phyloP scores from a whole-genome alignment of 2,329 filamentous ascomycete species.

The Achaetomium macrosporum region DNA sequence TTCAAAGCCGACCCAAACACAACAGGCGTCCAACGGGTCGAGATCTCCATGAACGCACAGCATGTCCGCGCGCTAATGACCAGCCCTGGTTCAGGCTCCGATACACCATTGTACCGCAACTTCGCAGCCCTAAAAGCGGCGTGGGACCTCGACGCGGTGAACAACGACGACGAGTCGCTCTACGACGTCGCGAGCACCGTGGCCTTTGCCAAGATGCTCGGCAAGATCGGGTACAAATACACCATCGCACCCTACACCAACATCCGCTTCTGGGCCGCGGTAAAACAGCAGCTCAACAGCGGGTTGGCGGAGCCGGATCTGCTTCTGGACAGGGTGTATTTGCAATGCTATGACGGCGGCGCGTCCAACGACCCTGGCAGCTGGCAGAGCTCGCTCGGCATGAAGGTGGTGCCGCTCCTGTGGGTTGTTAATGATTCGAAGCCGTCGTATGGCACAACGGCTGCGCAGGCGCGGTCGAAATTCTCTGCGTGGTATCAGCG shows the following conservation, averaged over 20 bases:
- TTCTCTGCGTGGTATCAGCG: slow-evolving; percentile 32
- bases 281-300: slow-evolving; percentile 30
- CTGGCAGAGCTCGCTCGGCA: slow-evolving; percentile 34
- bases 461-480: slow-evolving; percentile 31
- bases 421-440: slow-evolving; percentile 45
- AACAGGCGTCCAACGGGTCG: slow-evolving; percentile 34
- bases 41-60: slow-evolving; percentile 40
- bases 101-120: slow-evolving; percentile 35
- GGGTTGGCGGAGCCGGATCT: slow-evolving; percentile 15
- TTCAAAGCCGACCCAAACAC: slow-evolving; percentile 31
- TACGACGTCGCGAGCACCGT: slow-evolving; percentile 40
- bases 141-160: slow-evolving; percentile 41
- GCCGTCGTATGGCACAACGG: slow-evolving; percentile 34
- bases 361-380: slow-evolving; percentile 35
- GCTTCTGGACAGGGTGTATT: slow-evolving; percentile 28
- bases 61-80: slow-evolving; percentile 36
- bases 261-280: slow-evolving; percentile 32
- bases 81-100: slow-evolving; percentile 29
- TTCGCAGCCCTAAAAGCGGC: slow-evolving; percentile 36
- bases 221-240: slow-evolving; percentile 37
- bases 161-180: slow-evolving; percentile 41
- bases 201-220: slow-evolving; percentile 38
- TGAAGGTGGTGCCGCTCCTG: slow-evolving; percentile 38
- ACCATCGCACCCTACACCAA: slow-evolving; percentile 40
- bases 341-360: slow-evolving; percentile 41